Conservation (phyloP, 306 rosid species). For the Mimosa bimucronata region DNA sequence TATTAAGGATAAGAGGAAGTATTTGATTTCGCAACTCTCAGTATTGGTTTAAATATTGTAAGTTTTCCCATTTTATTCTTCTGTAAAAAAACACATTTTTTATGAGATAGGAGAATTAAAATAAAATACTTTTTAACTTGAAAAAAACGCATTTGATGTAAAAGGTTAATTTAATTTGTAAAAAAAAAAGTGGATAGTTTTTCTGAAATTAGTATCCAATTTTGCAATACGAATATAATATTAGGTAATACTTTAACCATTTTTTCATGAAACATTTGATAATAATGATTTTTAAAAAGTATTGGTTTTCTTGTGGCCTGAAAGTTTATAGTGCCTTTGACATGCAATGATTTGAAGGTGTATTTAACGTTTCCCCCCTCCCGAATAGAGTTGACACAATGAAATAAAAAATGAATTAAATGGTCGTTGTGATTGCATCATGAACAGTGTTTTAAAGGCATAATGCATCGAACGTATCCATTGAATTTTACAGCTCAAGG, state of each 20-base stretch:
- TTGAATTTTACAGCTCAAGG: not conserved
- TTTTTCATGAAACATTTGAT: not conserved
- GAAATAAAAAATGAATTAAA: not conserved
- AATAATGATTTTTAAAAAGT: not conserved
- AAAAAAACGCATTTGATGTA: not conserved
- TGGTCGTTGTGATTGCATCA: not conserved
- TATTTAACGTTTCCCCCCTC: no score
- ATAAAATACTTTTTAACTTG: not conserved
- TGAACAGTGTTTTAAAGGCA: not conserved
- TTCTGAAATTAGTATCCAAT: not conserved
- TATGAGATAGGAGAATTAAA: not conserved
- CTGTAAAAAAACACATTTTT: not conserved
- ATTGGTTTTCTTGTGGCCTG: no score
- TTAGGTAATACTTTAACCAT: no score
- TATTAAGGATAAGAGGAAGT: no score
- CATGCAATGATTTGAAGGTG: not conserved
- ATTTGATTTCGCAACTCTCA: conserved; percentile 14
- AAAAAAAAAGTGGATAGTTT: not conserved
- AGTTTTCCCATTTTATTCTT: not conserved
- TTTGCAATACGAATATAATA: not conserved
- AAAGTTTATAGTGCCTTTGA: not conserved
- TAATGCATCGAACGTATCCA: not conserved
- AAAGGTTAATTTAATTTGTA: not conserved
- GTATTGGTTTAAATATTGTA: not conserved
- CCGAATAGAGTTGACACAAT: not conserved